These are phyloP conservation scores for Heterobasidion occidentale DNA, from an alignment of 1,284 basidiomycete genomes.

Conservation along the genomic window DNA sequence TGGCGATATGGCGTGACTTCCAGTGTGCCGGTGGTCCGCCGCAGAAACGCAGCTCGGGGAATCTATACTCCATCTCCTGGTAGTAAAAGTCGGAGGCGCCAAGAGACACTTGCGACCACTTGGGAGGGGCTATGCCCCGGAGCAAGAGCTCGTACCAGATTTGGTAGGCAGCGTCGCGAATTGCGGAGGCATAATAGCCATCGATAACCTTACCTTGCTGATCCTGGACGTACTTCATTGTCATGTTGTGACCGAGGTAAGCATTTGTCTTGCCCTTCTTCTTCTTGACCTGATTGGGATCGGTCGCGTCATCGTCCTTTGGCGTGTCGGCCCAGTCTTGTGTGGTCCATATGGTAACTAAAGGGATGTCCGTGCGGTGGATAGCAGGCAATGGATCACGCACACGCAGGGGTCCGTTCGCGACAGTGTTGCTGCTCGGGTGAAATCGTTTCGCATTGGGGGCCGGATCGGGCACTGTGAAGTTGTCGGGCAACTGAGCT, in stretches of 20 bases:
- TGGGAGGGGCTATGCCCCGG: neutral
- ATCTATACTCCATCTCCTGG: neutral
- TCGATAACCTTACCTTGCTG: neutral
- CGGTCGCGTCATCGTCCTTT: neutral
- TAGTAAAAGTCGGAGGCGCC: neutral
- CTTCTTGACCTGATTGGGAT: neutral
- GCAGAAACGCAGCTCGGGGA: neutral
- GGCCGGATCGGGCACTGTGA: too few species aligned
- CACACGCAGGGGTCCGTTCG: too few species aligned
- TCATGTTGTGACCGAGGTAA: neutral
- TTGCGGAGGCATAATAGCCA: neutral
- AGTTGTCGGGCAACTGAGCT: too few species aligned
- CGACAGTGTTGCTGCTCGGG: too few species aligned
- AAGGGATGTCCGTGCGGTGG: too few species aligned
- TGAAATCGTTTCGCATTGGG: too few species aligned
- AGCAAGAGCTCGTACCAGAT: neutral
- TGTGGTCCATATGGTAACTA: too few species aligned
- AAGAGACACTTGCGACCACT: neutral
- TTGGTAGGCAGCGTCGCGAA: neutral
- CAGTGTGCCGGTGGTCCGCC: neutral
- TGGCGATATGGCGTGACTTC: neutral
- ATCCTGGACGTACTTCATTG: neutral
- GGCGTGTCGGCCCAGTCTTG: too few species aligned
- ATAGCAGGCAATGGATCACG: too few species aligned
- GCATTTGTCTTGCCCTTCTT: neutral